Base-by-base conservation (phyloP, 164 flowering plant genomes). In the Vitis labrusca region DNA sequence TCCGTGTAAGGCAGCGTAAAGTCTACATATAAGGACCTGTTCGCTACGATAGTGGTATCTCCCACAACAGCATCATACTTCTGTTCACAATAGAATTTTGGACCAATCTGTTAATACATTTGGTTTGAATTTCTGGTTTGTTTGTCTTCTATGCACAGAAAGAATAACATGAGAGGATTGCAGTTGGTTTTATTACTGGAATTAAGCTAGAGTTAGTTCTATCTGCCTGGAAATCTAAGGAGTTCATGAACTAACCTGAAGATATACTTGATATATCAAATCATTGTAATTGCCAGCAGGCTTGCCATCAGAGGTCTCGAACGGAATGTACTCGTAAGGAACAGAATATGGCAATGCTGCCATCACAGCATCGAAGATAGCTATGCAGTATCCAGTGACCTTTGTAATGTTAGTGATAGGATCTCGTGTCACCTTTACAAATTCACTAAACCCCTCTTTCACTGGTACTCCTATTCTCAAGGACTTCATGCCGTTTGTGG, bases 381-480 rank as follows among this genome's bases (percentile, higher is more conserved):
- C 74, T n/a, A 59, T 32, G 58, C 57, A 30, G 19, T 44, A 59
- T 19, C 69, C 70, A 2, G 11, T 30, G 32, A 48, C 10, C 14
- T 10, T 50, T 9, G 12, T 61, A 12, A 5, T 27, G 32, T 61
- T 61, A 0, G 71, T 62, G 13, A 6, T 1, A 29, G 63, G 52
- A 15, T 65, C 63, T 55, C 23, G 13, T 53, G 30, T 23, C 13
- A 71, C 32, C 29, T 71, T 50, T 51, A 68, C 64, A 48, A 73
- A 64, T 37, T 64, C 68, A 0, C 9, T 57, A 17, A 67, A 73
- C 9, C 76, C 76, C 4, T 23, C 8, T 9, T 27, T 68, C 23
- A 30, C 58, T 57, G 71, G 67, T 7, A 68, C 63, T 29, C 68
- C 72, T 1, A 73, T 63, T 16, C 29, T 62, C 52, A 63, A 27